Evolutionary conservation across 805 yeast species (phyloP).

Genomic region (Monosporozyma unispora): DNA sequence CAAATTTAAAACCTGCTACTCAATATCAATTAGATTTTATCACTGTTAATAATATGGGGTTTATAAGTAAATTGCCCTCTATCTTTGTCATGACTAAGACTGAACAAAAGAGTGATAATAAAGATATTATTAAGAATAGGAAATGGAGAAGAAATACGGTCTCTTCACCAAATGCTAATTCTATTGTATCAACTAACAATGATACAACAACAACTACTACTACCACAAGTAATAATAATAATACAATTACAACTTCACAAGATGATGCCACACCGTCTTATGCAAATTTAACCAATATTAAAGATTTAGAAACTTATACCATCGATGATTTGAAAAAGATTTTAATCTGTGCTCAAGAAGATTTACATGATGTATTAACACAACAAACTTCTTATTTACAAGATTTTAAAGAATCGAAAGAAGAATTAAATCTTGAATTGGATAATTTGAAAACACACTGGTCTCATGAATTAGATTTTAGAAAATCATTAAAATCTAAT

Average conservation of each 20-base stretch:
- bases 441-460: slow-evolving; percentile 26
- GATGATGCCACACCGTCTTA: slow-evolving; percentile 16
- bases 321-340: slow-evolving; percentile 28
- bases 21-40: slow-evolving; percentile 29
- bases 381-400: slow-evolving; percentile 20
- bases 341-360: slow-evolving; percentile 28
- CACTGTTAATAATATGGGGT: slow-evolving; percentile 28
- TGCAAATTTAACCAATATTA: slow-evolving; percentile 20
- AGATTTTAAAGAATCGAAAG: slow-evolving; percentile 26
- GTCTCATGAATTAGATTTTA: slow-evolving; percentile 27
- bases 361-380: slow-evolving; percentile 26
- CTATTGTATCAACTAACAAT: not conserved
- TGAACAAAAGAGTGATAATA: slow-evolving; percentile 2
- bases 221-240: not conserved
- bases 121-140: slow-evolving; percentile 10
- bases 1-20: slow-evolving; percentile 16
- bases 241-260: slow-evolving; percentile 2
- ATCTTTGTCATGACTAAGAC: slow-evolving; percentile 22
- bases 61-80: slow-evolving; percentile 27
- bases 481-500: slow-evolving; percentile 27
- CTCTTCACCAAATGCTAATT: not conserved
- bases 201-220: not conserved
- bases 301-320: slow-evolving; percentile 24
- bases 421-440: slow-evolving; percentile 21
- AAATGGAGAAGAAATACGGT: slow-evolving; percentile 21